Evolutionary conservation across 208 protist species (phyloP).

Genomic region (Entamoeba dispar): DNA sequence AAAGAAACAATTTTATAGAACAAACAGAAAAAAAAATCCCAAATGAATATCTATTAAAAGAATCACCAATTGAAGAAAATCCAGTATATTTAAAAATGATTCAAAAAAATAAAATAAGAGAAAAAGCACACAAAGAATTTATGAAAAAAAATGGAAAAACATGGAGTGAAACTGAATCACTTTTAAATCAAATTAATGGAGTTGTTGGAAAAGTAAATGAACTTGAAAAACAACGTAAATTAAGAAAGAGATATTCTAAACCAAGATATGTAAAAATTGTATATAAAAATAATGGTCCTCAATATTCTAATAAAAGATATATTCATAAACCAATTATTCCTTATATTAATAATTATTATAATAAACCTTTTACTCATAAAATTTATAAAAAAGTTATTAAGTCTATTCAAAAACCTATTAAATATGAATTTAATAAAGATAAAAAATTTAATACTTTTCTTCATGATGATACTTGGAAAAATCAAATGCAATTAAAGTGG

Average conservation of each 20-base stretch:
- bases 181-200: background rate
- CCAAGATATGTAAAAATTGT: background rate
- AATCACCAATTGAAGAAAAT: too few relatives aligned
- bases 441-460: background rate
- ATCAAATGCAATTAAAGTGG: background rate
- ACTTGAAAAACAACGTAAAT: background rate
- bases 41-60: too few relatives aligned
- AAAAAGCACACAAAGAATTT: too few relatives aligned
- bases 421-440: background rate
- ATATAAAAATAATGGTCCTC: background rate
- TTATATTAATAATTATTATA: background rate
- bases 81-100: too few relatives aligned
- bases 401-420: background rate
- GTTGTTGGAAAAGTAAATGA: background rate
- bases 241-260: background rate
- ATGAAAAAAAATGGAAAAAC: too few relatives aligned
- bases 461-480: background rate
- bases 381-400: background rate
- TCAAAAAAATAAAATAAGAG: too few relatives aligned
- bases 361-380: background rate
- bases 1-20: too few relatives aligned
- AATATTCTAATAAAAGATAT: background rate
- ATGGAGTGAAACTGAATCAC: background rate
- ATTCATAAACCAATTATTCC: background rate
- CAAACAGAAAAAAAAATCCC: too few relatives aligned